Evolutionary conservation across 441 rosid species (phyloP).

Genomic region (Gossypium laxum): DNA sequence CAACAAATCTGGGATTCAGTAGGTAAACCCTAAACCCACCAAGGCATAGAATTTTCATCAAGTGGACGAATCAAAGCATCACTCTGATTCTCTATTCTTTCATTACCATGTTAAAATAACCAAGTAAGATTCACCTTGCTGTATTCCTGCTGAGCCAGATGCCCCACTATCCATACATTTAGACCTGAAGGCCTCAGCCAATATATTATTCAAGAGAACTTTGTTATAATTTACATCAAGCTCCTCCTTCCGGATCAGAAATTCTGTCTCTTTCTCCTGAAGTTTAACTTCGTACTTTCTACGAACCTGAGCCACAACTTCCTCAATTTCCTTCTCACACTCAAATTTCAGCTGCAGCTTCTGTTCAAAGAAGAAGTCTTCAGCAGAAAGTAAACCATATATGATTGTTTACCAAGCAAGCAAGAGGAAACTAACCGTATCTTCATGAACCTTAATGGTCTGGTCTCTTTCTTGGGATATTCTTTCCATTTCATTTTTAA

Average conservation of each 20-base stretch:
- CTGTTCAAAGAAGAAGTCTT: constrained; percentile 33
- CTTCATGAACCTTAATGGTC: constrained; percentile 31
- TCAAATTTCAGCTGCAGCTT: constrained; percentile 36
- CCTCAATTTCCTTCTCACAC: constrained; percentile 57
- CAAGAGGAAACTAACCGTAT: constrained; percentile 34
- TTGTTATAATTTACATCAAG: constrained; percentile 29
- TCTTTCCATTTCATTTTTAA: constrained; percentile 68
- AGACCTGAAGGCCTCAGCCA: constrained; percentile 59
- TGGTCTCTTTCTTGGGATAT: constrained; percentile 41
- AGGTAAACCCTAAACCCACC: not conserved
- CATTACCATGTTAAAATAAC: not conserved
- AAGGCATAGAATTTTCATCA: not conserved
- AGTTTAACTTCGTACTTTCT: constrained; percentile 42
- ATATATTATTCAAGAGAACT: constrained; percentile 51
- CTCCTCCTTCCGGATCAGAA: constrained; percentile 30
- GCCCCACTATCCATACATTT: constrained; percentile 43
- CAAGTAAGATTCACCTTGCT: constrained; percentile 34
- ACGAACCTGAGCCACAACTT: constrained; percentile 42
- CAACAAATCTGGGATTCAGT: not conserved
- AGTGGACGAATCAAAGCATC: not conserved
- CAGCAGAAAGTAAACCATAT: constrained; percentile 12
- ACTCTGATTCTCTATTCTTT: not conserved
- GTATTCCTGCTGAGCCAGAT: constrained; percentile 21
- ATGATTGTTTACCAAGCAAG: constrained; percentile 17
- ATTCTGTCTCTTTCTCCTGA: constrained; percentile 43